Evolutionary conservation across 2,329 filamentous ascomycete genomes (phyloP).

Genomic region (Sporothrix pallida): DNA sequence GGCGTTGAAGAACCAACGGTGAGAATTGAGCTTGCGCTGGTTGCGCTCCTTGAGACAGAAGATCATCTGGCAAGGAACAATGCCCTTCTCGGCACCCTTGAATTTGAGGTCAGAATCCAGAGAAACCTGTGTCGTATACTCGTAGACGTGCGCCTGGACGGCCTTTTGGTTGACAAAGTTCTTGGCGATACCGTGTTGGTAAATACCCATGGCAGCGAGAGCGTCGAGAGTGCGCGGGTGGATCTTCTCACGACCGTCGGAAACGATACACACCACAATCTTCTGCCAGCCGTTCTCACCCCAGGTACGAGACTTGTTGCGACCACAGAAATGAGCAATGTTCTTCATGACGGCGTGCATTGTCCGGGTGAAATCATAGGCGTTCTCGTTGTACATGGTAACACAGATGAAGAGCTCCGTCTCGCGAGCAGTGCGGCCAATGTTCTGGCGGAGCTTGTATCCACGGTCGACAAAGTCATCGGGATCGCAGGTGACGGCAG

Average conservation of each 20-base stretch:
- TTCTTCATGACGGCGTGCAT: slow-evolving; percentile 99
- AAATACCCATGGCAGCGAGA: slow-evolving; percentile 94
- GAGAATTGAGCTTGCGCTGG: slow-evolving; percentile 95
- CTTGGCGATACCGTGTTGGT: slow-evolving; percentile 98
- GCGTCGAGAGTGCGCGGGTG: slow-evolving; percentile 93
- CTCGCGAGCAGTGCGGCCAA: slow-evolving; percentile 90
- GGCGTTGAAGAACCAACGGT: slow-evolving; percentile 99
- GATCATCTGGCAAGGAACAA: slow-evolving; percentile 96
- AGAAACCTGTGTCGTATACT: slow-evolving; percentile 98
- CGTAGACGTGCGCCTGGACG: slow-evolving; percentile 96
- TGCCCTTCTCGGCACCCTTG: slow-evolving; percentile 98
- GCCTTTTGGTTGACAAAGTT: slow-evolving; percentile 96
- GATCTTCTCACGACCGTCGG: slow-evolving; percentile 87
- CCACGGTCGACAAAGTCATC: slow-evolving; percentile 88
- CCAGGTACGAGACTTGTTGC: slow-evolving; percentile 92
- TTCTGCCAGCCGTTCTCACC: slow-evolving; percentile 98
- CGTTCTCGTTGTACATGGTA: slow-evolving; percentile 99
- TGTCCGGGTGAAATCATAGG: slow-evolving; percentile 93
- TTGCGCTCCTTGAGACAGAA: slow-evolving; percentile 99
- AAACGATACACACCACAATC: slow-evolving; percentile 96
- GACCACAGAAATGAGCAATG: slow-evolving; percentile 92
- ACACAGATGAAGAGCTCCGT: slow-evolving; percentile 96
- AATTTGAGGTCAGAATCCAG: slow-evolving; percentile 96
- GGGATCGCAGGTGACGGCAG: slow-evolving; percentile 92
- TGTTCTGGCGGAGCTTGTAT: slow-evolving; percentile 85